Base-by-base conservation (phyloP, 192 early-diverging fungal species). In the Backusella macrospora region DNA sequence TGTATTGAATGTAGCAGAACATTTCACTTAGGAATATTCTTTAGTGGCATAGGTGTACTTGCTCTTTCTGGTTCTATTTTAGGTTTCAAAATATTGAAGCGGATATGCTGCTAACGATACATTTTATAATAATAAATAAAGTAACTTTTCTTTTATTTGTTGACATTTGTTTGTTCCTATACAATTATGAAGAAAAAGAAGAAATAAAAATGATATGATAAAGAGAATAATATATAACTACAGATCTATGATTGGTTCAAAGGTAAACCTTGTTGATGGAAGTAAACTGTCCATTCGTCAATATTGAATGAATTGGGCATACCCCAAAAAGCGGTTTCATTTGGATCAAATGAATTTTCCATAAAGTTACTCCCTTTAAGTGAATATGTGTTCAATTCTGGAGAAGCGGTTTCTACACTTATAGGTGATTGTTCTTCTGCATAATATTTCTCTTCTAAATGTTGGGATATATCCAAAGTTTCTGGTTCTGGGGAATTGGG, bases 201-300 rank as follows among this genome's bases (percentile, higher is more conserved):
- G 47, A 48, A 48, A 3, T 1, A 34, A 2, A 21, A 40, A 65
- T 39, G 3, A 34, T 10, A 65, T 18, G 12, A 64, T 29, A 39
- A 18, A n/a, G 34, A 40, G 9, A 34, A n/a, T 16, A 40, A 40
- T 65, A 34, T 34, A 59, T 23, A 59, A 59, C 52, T 59, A 59
- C 21, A 59, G 12, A n/a, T n/a, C 15, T 18, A 65, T 65, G 8
- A 40, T 39, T 65, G 34, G 34, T 65, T 65, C 38, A 65, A 23
- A 59, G 52, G 52, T 59, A 59, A 59, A 23, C 52, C 52, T 23
- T 77, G 76, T 44, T 77, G 72, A 38, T 72, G 65, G 68, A 81
- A 71, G 46, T 81, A 81, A 12, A 44, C 47, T 45, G 59, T 81
- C 80, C 80, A 81, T 69, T 76, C 80, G 52, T 82, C 80, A 29